Base-by-base conservation (phyloP, 2,329 filamentous ascomycete genomes). In the Madurella mycetomatis region DNA sequence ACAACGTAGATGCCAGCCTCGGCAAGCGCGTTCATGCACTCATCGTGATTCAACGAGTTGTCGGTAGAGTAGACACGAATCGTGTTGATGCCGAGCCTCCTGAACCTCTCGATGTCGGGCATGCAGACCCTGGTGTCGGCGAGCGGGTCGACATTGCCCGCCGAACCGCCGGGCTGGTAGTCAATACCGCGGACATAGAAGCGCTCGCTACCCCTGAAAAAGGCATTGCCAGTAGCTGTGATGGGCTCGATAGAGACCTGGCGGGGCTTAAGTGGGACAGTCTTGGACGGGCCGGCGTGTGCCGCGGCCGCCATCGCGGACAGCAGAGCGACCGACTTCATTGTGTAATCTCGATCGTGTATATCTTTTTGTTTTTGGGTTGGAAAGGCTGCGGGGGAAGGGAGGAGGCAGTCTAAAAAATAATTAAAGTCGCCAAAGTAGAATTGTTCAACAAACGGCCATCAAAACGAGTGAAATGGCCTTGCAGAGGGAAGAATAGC, bases 51-150 rank as follows among this genome's bases (percentile, higher is more conserved):
- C 65, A 78, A 74, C 49, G 84, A 85, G 81, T 96, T 96, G 78
- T 96, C 92, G 65, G 95, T 86, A 16, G 87, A 90, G 80, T 96
- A 96, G 60, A 96, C 88, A 73, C 92, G 91, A 69, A 96, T 80
- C 37, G 90, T 90, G 79, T 96, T 96, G 74, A 96, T 77, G 45
- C 91, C 90, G 47, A 96, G 80, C 62, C 90, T 82, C 77, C 89
- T 82, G 83, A 96, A 95, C 69, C 89, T 79, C 48, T 75, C 73
- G 64, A 96, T 87, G 67, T 95, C 90, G 61, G 90, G 87, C 70
- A 82, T 80, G 82, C 92, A 96, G 66, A 79, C 73, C 5, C 73
- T 72, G 41, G 76, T 67, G 65, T 95, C 85, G 59, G 88, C 85
- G 51, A 96, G 86, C 54, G 91, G 90, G 68, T 96, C 91, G 39